These are phyloP conservation scores for Tribonema minus DNA, from an alignment of 108 stramenopile genomes.

Conservation along the genomic window DNA sequence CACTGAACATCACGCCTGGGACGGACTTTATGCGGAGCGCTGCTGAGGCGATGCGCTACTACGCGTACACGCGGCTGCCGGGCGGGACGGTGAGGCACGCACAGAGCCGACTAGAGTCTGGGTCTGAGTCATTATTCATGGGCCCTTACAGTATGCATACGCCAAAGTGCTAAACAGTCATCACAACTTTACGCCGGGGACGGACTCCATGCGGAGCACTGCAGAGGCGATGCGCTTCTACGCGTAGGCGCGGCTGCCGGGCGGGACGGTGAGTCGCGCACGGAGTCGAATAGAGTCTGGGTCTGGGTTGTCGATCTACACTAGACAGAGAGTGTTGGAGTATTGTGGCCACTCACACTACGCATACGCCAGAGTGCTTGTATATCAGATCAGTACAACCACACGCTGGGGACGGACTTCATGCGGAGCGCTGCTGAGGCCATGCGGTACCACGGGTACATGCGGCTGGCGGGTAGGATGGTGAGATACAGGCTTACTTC, in stretches of 20 bases:
- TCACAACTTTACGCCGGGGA: constrained; percentile 27
- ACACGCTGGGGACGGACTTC: constrained; percentile 28
- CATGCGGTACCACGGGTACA: constrained; percentile 29
- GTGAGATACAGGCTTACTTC: too few relatives aligned
- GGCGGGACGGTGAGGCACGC: background rate
- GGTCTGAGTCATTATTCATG: too few relatives aligned
- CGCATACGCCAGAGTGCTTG: too few relatives aligned
- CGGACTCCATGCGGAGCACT: constrained; percentile 22
- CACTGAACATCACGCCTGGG: constrained; percentile 26
- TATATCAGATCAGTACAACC: too few relatives aligned
- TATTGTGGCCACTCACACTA: too few relatives aligned
- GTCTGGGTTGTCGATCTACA: too few relatives aligned
- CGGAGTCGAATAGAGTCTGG: too few relatives aligned
- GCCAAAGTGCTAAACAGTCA: too few relatives aligned
- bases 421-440: constrained; percentile 13
- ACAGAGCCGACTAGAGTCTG: too few relatives aligned
- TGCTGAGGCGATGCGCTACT: constrained; percentile 26
- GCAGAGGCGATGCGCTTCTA: constrained; percentile 26
- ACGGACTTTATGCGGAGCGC: constrained; percentile 28
- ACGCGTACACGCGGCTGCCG: constrained; percentile 7
- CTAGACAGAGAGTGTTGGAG: too few relatives aligned
- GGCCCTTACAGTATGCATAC: too few relatives aligned
- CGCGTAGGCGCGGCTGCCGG: background rate
- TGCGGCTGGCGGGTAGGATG: background rate
- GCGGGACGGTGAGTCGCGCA: background rate